These are phyloP conservation scores for Nicotiana obtusifolia DNA, from an alignment of 257 asterid species.

Conservation along the genomic window DNA sequence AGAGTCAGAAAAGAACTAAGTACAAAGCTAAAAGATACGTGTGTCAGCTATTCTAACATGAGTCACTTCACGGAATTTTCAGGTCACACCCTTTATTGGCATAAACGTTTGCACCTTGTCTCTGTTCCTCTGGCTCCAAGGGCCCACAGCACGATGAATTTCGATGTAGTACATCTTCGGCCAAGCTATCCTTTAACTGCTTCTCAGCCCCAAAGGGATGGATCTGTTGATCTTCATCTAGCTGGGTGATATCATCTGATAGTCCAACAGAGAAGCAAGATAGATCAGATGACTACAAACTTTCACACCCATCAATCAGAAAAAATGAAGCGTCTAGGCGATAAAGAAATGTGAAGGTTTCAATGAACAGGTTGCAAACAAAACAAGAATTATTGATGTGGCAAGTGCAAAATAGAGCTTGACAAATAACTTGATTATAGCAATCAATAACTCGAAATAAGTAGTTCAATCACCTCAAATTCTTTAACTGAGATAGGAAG, in stretches of 20 bases:
- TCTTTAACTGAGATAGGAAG: not conserved
- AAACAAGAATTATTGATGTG: not conserved
- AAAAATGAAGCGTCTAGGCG: slow-evolving; percentile 13
- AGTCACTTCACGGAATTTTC: not conserved
- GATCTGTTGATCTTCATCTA: slow-evolving; percentile 41
- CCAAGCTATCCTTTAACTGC: slow-evolving; percentile 24
- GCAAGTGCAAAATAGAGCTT: slow-evolving; percentile 6
- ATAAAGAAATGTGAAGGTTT: not conserved
- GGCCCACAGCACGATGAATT: slow-evolving; percentile 20
- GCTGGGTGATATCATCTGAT: slow-evolving; percentile 81
- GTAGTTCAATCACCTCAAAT: not conserved
- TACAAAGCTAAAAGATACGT: not conserved
- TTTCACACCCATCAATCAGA: not conserved
- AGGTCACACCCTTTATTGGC: slow-evolving; percentile 9
- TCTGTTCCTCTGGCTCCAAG: slow-evolving; percentile 27
- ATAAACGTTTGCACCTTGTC: slow-evolving; percentile 38
- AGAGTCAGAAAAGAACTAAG: not conserved
- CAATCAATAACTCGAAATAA: slow-evolving; percentile 5
- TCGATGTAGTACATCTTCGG: slow-evolving; percentile 22
- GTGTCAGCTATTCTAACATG: slow-evolving; percentile 3
- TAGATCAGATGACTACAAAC: slow-evolving; percentile 6
- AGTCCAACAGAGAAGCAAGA: slow-evolving; percentile 25
- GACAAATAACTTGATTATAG: not conserved
- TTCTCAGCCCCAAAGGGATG: slow-evolving; percentile 18
- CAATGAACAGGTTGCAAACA: not conserved